Percentiles rank a stretch among this genome's conserved stretches.
Evolutionary conservation across 106 monocot species (phyloP).

Genomic region (Hemerocallis citrina): DNA sequence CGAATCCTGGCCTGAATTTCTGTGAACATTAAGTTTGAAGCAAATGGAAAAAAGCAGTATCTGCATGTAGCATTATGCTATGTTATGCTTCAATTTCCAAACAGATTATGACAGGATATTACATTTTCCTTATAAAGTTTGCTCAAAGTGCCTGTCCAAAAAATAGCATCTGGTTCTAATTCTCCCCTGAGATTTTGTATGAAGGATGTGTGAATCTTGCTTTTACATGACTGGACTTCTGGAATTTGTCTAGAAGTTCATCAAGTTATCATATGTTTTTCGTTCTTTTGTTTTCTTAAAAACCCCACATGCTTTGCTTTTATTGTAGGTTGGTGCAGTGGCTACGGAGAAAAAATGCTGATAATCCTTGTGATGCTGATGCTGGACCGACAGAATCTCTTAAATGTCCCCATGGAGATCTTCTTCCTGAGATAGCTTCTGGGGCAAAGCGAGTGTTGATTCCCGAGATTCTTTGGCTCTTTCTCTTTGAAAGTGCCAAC

Average conservation of each 20-base stretch:
- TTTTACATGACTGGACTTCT: background rate
- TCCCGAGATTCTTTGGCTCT: constrained; percentile 77
- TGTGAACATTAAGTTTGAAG: background rate
- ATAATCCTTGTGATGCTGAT: constrained; percentile 65
- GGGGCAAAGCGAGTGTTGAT: constrained; percentile 79
- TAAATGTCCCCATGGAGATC: constrained; percentile 66
- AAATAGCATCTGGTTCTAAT: background rate
- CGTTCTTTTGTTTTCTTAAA: background rate
- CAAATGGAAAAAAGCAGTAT: background rate
- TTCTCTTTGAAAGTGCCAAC: constrained; percentile 58
- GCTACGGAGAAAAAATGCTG: constrained; percentile 76
- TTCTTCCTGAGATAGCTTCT: constrained; percentile 80
- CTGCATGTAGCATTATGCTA: background rate
- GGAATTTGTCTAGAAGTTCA: background rate
- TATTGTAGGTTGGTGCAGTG: constrained; percentile 72
- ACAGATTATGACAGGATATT: background rate
- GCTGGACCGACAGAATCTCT: constrained; percentile 84
- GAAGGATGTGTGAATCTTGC: background rate
- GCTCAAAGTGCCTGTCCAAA: background rate
- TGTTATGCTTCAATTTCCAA: background rate
- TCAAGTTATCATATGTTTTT: background rate
- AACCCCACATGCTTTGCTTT: background rate
- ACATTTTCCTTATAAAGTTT: background rate
- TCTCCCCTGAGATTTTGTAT: background rate
- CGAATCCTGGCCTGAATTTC: background rate